Evolutionary conservation across 2,329 filamentous ascomycete genomes (phyloP).

Genomic region (Hysterium pulicare): DNA sequence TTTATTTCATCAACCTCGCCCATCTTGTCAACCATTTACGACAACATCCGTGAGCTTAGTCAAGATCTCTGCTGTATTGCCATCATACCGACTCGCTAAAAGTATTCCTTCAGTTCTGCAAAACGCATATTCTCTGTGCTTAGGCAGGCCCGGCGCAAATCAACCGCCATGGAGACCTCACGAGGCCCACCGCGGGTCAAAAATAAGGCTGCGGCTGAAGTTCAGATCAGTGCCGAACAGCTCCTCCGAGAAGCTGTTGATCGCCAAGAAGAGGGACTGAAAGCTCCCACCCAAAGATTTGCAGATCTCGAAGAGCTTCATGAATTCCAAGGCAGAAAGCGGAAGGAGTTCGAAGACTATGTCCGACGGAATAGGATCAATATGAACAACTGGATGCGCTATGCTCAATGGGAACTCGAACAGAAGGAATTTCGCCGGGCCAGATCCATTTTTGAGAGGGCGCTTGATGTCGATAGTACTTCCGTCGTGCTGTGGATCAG

Average conservation of each 20-base stretch:
- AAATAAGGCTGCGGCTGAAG: slow-evolving; percentile 88
- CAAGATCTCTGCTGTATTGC: too few relatives aligned
- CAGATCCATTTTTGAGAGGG: slow-evolving; percentile 89
- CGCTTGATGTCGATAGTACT: slow-evolving; percentile 86
- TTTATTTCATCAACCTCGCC: too few relatives aligned
- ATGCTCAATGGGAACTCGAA: slow-evolving; percentile 95
- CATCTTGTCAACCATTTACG: too few relatives aligned
- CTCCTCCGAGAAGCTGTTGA: slow-evolving; percentile 96
- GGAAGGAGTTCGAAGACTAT: slow-evolving; percentile 98
- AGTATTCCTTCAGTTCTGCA: too few relatives aligned
- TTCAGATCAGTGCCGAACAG: slow-evolving; percentile 91
- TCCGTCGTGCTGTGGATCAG: slow-evolving; percentile 85
- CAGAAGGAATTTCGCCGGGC: slow-evolving; percentile 96
- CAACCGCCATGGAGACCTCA: slow-evolving; percentile 73
- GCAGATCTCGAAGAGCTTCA: slow-evolving; percentile 96
- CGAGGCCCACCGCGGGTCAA: slow-evolving; percentile 94
- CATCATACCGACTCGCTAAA: too few relatives aligned
- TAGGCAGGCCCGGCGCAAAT: too few relatives aligned
- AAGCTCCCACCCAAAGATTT: slow-evolving; percentile 91
- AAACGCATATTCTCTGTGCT: too few relatives aligned
- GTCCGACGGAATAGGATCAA: slow-evolving; percentile 90
- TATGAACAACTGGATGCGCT: slow-evolving; percentile 98
- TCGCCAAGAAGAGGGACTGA: slow-evolving; percentile 81
- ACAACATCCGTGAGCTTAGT: too few relatives aligned
- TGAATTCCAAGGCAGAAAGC: slow-evolving; percentile 92